phyloP scores from a whole-genome alignment of 2,329 filamentous ascomycete species.

The Fusarium falciforme region DNA sequence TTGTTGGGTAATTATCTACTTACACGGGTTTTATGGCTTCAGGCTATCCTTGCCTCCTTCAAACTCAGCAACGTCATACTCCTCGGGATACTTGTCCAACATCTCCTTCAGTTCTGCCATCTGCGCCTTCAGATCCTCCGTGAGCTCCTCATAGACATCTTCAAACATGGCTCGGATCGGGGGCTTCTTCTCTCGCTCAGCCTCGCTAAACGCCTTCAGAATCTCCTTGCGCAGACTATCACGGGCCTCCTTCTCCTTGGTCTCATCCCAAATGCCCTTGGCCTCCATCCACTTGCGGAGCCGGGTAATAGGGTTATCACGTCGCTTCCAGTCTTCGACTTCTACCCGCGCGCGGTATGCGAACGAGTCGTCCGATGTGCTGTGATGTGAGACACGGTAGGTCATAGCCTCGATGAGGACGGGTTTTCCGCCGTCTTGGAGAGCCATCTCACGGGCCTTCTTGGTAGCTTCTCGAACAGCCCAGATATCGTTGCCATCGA shows the following conservation, averaged over 20 bases:
- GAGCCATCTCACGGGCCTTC: conserved; percentile 80
- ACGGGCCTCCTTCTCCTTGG: conserved; percentile 79
- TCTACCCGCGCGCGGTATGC: conserved; percentile 94
- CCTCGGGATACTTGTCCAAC: conserved; percentile 86
- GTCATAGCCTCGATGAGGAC: conserved; percentile 96
- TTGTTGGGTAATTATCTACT: not conserved
- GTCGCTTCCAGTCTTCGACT: conserved; percentile 93
- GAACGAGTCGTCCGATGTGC: conserved; percentile 95
- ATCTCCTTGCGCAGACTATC: conserved; percentile 77
- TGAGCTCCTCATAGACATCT: conserved; percentile 90
- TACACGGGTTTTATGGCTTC: conserved; percentile 44
- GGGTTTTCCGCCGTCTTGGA: conserved; percentile 83
- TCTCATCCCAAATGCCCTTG: conserved; percentile 85
- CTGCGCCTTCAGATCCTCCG: conserved; percentile 81
- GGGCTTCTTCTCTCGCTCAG: conserved; percentile 84
- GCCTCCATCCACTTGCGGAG: conserved; percentile 92
- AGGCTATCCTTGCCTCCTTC: conserved; percentile 79
- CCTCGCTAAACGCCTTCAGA: conserved; percentile 84
- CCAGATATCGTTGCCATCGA: conserved; percentile 95
- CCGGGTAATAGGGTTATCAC: conserved; percentile 89
- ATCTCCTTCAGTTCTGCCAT: conserved; percentile 78
- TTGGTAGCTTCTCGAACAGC: conserved; percentile 85
- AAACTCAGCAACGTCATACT: conserved; percentile 86
- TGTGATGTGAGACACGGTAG: conserved; percentile 98
- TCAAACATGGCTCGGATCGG: conserved; percentile 80